Evolutionary conservation across 2,329 filamentous ascomycete genomes (phyloP).

Genomic region (Colletotrichum tofieldiae): DNA sequence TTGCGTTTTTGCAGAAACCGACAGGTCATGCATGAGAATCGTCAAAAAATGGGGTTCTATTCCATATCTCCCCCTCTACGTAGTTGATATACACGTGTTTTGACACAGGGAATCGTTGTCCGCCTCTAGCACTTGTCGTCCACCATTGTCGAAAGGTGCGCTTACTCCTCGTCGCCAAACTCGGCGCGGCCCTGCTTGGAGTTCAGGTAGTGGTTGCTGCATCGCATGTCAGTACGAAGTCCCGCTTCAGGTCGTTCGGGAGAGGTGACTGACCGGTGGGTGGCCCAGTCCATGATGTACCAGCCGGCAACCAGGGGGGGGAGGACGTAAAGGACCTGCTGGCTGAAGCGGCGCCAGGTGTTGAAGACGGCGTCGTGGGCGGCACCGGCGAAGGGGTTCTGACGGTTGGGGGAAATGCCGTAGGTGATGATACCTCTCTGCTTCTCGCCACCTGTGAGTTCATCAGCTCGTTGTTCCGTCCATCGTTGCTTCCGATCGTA

Average conservation of each 20-base stretch:
- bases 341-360: constrained; percentile 87
- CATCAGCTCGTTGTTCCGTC: constrained; percentile 27
- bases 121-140: constrained; percentile 48
- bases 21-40: neutral
- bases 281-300: constrained; percentile 90
- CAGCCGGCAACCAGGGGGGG: constrained; percentile 86
- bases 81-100: constrained; percentile 47
- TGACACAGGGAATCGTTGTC: constrained; percentile 60
- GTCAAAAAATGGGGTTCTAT: constrained; percentile 51
- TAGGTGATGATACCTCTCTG: constrained; percentile 80
- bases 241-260: neutral
- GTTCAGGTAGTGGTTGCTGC: constrained; percentile 85
- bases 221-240: constrained; percentile 37
- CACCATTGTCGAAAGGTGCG: neutral
- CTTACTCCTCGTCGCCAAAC: constrained; percentile 62
- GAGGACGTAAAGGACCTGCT: constrained; percentile 90
- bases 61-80: constrained; percentile 51
- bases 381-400: constrained; percentile 86
- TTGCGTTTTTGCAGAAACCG: too few species aligned
- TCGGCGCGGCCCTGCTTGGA: constrained; percentile 80
- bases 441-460: constrained; percentile 66
- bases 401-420: constrained; percentile 87
- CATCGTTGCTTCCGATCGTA: neutral
- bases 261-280: constrained; percentile 79
- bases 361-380: constrained; percentile 93